Percentiles rank a stretch among this genome's conserved stretches.
Evolutionary conservation across 768 basidiomycete genomes (phyloP).

Genomic region (Pluteus cervinus): DNA sequence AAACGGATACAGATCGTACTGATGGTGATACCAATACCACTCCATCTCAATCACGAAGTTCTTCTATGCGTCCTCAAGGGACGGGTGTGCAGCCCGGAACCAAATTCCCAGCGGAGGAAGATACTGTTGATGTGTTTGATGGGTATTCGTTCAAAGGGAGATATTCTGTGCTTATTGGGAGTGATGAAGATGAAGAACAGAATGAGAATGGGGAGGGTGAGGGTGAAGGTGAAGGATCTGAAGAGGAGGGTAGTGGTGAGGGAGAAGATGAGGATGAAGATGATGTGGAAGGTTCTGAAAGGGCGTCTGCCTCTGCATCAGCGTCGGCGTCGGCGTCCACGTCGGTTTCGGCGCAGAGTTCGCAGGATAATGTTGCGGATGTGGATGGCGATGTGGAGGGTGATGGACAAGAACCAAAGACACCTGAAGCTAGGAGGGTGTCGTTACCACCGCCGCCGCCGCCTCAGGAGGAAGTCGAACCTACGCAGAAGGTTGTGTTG

Average conservation of each 20-base stretch:
- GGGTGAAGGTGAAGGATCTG: slow-evolving; percentile 32
- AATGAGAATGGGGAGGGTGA: slow-evolving; percentile 33
- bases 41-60: slow-evolving; percentile 74
- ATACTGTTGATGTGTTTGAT: slow-evolving; percentile 77
- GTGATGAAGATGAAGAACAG: slow-evolving; percentile 57
- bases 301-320: slow-evolving; percentile 1
- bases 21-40: slow-evolving; percentile 76
- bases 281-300: slow-evolving; percentile 12
- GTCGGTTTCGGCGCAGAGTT: slow-evolving; percentile 3
- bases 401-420: slow-evolving; percentile 57
- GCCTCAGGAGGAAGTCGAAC: slow-evolving; percentile 11
- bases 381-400: slow-evolving; percentile 22
- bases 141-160: slow-evolving; percentile 92
- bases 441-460: slow-evolving; percentile 28
- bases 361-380: slow-evolving; percentile 1
- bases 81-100: slow-evolving; percentile 5
- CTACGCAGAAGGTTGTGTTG: slow-evolving; percentile 1
- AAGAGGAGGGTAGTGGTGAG: slow-evolving; percentile 35
- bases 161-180: slow-evolving; percentile 72
- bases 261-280: slow-evolving; percentile 26
- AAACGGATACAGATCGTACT: slow-evolving; percentile 64
- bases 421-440: slow-evolving; percentile 72
- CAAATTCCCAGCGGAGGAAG: slow-evolving; percentile 32
- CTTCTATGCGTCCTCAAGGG: slow-evolving; percentile 47
- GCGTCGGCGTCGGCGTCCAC: not conserved